Percentiles rank a stretch among this genome's conserved stretches.
phyloP scores from a whole-genome alignment of 805 yeast genomes.

The Ogataea glucozyma region DNA sequence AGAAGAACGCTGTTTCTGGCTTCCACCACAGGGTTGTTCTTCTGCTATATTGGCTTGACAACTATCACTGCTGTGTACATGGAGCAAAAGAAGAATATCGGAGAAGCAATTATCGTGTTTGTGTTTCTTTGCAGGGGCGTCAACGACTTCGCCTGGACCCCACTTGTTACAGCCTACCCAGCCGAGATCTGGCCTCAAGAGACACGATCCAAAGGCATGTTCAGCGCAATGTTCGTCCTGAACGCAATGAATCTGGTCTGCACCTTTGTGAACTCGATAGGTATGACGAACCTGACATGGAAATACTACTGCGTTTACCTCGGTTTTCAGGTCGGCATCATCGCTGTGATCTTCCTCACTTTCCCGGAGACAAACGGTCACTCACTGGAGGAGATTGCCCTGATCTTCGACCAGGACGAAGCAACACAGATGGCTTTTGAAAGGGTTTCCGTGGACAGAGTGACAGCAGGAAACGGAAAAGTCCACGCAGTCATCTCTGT shows the following conservation, averaged over 20 bases:
- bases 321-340: slow-evolving; percentile 25
- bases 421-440: background rate
- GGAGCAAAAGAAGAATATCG: slow-evolving; percentile 42
- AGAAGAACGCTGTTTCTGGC: slow-evolving; percentile 41
- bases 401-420: slow-evolving; percentile 3
- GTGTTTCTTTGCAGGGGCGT: slow-evolving; percentile 48
- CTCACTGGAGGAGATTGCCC: slow-evolving; percentile 2
- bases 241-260: slow-evolving; percentile 31
- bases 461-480: background rate
- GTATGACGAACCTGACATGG: slow-evolving; percentile 40
- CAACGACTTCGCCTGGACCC: slow-evolving; percentile 45
- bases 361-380: slow-evolving; percentile 2
- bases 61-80: slow-evolving; percentile 47
- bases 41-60: slow-evolving; percentile 45
- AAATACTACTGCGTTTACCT: slow-evolving; percentile 39
- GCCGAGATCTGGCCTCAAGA: slow-evolving; percentile 42
- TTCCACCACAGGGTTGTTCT: slow-evolving; percentile 39
- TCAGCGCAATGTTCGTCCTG: slow-evolving; percentile 17
- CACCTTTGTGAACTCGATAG: slow-evolving; percentile 38
- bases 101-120: slow-evolving; percentile 53
- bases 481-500: no score
- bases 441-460: background rate
- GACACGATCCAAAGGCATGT: slow-evolving; percentile 21
- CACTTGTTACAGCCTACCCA: slow-evolving; percentile 47
- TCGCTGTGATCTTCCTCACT: background rate